These are phyloP conservation scores for Leccinum rimulosum DNA, from an alignment of 768 basidiomycete species.

Conservation along the genomic window DNA sequence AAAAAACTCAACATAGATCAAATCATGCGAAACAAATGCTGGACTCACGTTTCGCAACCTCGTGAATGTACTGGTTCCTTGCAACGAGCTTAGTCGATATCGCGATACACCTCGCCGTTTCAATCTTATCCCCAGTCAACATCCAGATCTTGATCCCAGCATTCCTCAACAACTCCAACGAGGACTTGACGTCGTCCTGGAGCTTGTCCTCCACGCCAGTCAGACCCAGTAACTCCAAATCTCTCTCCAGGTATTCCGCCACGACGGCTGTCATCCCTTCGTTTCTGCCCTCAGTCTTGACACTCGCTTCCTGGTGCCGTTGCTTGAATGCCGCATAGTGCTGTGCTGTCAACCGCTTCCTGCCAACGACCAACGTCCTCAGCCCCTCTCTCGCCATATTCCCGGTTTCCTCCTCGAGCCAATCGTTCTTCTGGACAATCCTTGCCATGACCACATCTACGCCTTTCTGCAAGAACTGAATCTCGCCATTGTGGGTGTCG, in stretches of 20 bases:
- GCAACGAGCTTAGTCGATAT: constrained; percentile 96
- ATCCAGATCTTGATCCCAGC: constrained; percentile 99
- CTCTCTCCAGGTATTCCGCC: constrained; percentile 74
- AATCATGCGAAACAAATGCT: background rate
- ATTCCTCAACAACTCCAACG: constrained; percentile 88
- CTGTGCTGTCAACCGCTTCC: constrained; percentile 69
- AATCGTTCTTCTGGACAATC: constrained; percentile 96
- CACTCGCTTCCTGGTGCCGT: constrained; percentile 72
- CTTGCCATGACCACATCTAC: constrained; percentile 97
- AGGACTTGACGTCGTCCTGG: constrained; percentile 94
- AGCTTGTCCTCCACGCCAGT: constrained; percentile 99
- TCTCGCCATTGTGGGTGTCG: constrained; percentile 70
- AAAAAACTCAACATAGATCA: constrained; percentile 5
- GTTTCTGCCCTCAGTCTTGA: constrained; percentile 74
- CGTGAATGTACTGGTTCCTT: constrained; percentile 96
- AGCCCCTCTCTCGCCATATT: constrained; percentile 98
- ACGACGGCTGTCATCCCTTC: constrained; percentile 80
- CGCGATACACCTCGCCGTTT: constrained; percentile 97
- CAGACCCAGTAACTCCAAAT: constrained; percentile 87
- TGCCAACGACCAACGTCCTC: constrained; percentile 88
- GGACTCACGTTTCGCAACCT: constrained; percentile 80
- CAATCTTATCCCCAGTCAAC: constrained; percentile 99
- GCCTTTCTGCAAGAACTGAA: constrained; percentile 92
- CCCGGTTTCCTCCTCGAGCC: constrained; percentile 97
- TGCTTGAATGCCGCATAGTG: constrained; percentile 73